Conservation (phyloP, 140 eudicot species). For the Erigeron philadelphicus region DNA sequence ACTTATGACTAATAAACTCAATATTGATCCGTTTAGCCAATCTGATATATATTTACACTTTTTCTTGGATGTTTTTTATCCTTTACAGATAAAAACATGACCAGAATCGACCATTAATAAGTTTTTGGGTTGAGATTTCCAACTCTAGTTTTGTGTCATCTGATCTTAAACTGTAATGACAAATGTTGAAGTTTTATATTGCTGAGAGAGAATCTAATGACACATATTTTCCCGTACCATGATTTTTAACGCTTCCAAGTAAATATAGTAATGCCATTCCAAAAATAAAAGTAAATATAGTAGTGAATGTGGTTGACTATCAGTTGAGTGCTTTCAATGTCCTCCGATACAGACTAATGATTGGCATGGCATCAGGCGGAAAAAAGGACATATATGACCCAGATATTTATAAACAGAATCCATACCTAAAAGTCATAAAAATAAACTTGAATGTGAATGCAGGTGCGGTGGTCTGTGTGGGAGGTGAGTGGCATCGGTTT, state of each 20-base stretch:
- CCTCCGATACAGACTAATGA: background rate
- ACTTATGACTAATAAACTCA: too few species aligned
- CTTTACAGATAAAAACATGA: background rate
- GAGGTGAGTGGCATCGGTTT: slow-evolving; percentile 96
- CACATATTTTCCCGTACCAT: background rate
- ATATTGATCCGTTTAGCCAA: background rate
- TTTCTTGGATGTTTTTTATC: background rate
- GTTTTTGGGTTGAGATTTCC: background rate
- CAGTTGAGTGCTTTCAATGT: background rate
- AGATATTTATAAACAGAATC: background rate
- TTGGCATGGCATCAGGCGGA: background rate
- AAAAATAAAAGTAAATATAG: background rate
- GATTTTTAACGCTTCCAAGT: background rate
- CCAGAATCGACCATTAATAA: background rate
- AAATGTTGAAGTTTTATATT: background rate
- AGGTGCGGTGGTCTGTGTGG: slow-evolving; percentile 91
- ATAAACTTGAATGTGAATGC: slow-evolving; percentile 13
- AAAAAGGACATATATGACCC: background rate
- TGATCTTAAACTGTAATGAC: background rate
- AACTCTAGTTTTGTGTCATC: background rate
- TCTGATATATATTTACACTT: background rate
- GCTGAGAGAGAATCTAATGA: background rate
- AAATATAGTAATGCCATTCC: background rate
- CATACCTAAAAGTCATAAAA: background rate
- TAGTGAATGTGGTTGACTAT: background rate